A percentile compares a stretch with the other conserved stretches of the same genome.
phyloP scores from a whole-genome alignment of 305 asterid species.

The Fraxinus ornus region DNA sequence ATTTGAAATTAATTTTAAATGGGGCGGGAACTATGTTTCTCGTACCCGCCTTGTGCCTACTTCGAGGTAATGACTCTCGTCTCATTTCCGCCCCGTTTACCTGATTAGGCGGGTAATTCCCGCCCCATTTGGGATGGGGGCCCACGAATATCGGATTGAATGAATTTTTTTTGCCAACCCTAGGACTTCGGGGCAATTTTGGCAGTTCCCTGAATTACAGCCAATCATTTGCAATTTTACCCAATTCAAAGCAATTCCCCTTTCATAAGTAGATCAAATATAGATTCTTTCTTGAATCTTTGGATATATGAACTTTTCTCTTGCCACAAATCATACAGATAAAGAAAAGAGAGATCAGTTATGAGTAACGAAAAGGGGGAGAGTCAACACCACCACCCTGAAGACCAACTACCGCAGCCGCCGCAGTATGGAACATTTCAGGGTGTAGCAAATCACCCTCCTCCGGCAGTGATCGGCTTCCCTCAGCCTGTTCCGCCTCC shows the following conservation, averaged over 20 bases:
- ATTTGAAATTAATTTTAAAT: too few relatives aligned
- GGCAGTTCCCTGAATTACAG: not conserved
- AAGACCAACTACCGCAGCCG: constrained; percentile 34
- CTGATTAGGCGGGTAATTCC: too few relatives aligned
- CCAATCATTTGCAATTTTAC: not conserved
- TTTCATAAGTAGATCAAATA: not conserved
- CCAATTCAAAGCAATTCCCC: not conserved
- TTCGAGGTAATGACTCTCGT: too few relatives aligned
- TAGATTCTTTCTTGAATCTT: constrained; percentile 1
- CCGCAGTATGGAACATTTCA: constrained; percentile 83
- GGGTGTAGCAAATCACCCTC: constrained; percentile 70
- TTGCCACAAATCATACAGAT: not conserved
- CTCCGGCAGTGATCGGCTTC: constrained; percentile 65
- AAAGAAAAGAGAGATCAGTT: not conserved
- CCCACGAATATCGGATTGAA: too few relatives aligned
- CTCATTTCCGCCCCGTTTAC: too few relatives aligned
- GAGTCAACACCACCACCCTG: constrained; percentile 26
- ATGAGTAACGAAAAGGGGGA: constrained; percentile 62
- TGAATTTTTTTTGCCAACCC: too few relatives aligned
- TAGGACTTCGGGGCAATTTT: not conserved
- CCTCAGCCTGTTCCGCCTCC: constrained; percentile 94
- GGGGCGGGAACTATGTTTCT: too few relatives aligned
- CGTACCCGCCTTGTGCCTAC: too few relatives aligned
- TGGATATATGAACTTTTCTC: not conserved
- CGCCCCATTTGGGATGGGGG: too few relatives aligned